Conservation (phyloP, 2,329 filamentous ascomycete species). For the Capronia epimyces region DNA sequence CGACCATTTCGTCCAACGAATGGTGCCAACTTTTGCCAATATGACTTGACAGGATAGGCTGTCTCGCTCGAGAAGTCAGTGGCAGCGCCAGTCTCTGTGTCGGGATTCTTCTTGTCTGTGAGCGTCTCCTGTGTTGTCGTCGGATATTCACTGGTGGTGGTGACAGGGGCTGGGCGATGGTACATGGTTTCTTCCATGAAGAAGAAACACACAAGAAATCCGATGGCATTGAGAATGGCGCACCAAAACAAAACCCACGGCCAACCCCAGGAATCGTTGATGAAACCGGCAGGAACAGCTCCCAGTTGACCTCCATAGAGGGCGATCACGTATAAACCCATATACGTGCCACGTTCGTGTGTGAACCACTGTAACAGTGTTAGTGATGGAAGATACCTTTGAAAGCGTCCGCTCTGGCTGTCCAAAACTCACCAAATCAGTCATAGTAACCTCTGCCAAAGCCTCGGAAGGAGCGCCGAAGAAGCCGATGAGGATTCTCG, state of each 20-base stretch:
- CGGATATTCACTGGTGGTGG: not conserved
- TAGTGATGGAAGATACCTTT: not conserved
- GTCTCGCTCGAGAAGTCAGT: not conserved
- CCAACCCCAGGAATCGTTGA: constrained; percentile 16
- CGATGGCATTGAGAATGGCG: constrained; percentile 12
- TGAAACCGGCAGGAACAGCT: constrained; percentile 35
- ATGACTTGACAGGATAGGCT: not conserved
- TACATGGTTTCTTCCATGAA: constrained; percentile 25
- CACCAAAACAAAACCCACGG: constrained; percentile 20
- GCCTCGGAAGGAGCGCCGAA: constrained; percentile 47
- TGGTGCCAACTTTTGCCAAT: constrained; percentile 1
- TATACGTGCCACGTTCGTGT: constrained; percentile 19
- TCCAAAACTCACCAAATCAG: constrained; percentile 33
- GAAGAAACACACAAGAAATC: constrained; percentile 18
- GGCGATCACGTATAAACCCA: constrained; percentile 18
- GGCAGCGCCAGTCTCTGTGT: not conserved
- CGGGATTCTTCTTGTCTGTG: constrained; percentile 30
- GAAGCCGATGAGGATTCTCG: constrained; percentile 45
- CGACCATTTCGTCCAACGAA: not conserved
- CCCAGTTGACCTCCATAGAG: constrained; percentile 11
- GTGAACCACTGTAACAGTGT: constrained; percentile 29
- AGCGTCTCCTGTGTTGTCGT: too few species aligned
- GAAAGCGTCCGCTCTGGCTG: not conserved
- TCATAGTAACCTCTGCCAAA: constrained; percentile 44
- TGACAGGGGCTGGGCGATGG: not conserved